phyloP scores from a whole-genome alignment of 345 rosid genomes.

The Arabis hirsuta region DNA sequence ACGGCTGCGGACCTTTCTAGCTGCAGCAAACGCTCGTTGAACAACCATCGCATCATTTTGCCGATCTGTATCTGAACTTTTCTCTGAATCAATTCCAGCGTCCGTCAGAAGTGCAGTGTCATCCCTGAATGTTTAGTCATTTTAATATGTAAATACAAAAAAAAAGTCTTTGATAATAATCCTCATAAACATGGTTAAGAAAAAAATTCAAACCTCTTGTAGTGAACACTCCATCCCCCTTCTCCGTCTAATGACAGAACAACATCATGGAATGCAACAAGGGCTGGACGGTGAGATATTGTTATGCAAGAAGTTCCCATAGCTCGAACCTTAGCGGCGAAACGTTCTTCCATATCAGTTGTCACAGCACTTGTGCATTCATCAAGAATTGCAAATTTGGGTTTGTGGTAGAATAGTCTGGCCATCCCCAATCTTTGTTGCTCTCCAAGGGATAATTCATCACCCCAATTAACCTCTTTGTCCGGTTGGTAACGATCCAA shows the following conservation, averaged over 20 bases:
- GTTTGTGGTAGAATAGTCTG: constrained; percentile 93
- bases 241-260: constrained; percentile 96
- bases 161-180: constrained; percentile 5
- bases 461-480: constrained; percentile 96
- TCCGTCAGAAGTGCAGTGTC: constrained; percentile 57
- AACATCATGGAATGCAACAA: constrained; percentile 96
- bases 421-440: constrained; percentile 99
- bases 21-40: constrained; percentile 81
- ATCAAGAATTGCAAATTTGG: constrained; percentile 99
- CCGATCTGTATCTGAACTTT: constrained; percentile 63
- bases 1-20: constrained; percentile 57
- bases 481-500: constrained; percentile 89
- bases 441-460: constrained; percentile 96
- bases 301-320: constrained; percentile 99
- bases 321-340: constrained; percentile 94
- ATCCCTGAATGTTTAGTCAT: constrained; percentile 59
- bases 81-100: constrained; percentile 47
- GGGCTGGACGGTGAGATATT: constrained; percentile 97
- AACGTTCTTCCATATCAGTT: constrained; percentile 98
- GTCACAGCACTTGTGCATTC: constrained; percentile 99
- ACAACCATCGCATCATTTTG: constrained; percentile 88
- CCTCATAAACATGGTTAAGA: constrained; percentile 29
- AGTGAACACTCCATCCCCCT: constrained; percentile 89
- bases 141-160: constrained; percentile 25
- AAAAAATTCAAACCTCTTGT: constrained; percentile 65